Percentiles rank a stretch among this genome's conserved stretches.
These are phyloP conservation scores for Benincasa hispida DNA, from an alignment of 306 rosid genomes.

Conservation along the genomic window DNA sequence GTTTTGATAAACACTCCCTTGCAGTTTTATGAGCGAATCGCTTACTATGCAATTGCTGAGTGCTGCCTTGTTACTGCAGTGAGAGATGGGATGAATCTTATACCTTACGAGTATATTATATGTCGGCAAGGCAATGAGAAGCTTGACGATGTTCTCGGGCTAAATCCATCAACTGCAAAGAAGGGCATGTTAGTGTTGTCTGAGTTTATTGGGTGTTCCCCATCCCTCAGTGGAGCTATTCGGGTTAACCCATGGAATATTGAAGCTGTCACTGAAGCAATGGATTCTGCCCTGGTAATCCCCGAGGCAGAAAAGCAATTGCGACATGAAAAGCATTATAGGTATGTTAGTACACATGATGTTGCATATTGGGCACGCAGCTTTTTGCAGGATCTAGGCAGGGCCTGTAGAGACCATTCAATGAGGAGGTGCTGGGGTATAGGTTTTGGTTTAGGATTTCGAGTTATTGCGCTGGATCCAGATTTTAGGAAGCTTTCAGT, in stretches of 20 bases:
- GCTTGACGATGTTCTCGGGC: conserved; percentile 53
- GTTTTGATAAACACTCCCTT: conserved; percentile 62
- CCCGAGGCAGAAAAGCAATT: conserved; percentile 65
- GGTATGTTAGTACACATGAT: conserved; percentile 81
- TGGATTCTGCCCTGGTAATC: conserved; percentile 58
- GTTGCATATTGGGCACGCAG: conserved; percentile 90
- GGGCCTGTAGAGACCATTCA: conserved; percentile 74
- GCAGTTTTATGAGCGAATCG: conserved; percentile 63
- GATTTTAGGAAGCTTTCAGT: conserved; percentile 71
- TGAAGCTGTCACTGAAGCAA: conserved; percentile 83
- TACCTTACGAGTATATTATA: conserved; percentile 72
- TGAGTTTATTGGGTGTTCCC: conserved; percentile 89
- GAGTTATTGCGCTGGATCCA: conserved; percentile 82
- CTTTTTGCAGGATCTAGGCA: conserved; percentile 75
- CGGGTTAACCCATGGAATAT: conserved; percentile 89
- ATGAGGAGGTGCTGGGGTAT: conserved; percentile 92
- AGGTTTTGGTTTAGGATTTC: conserved; percentile 80
- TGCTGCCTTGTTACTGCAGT: conserved; percentile 91
- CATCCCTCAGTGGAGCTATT: conserved; percentile 81
- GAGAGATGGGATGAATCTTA: conserved; percentile 91
- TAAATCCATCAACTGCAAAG: conserved; percentile 26
- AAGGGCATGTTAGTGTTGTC: conserved; percentile 77
- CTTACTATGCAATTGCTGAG: conserved; percentile 69
- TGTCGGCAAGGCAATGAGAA: conserved; percentile 76
- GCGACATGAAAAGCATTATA: conserved; percentile 80